phyloP scores from a whole-genome alignment of 257 asterid species.

The Gardenia jasminoides region DNA sequence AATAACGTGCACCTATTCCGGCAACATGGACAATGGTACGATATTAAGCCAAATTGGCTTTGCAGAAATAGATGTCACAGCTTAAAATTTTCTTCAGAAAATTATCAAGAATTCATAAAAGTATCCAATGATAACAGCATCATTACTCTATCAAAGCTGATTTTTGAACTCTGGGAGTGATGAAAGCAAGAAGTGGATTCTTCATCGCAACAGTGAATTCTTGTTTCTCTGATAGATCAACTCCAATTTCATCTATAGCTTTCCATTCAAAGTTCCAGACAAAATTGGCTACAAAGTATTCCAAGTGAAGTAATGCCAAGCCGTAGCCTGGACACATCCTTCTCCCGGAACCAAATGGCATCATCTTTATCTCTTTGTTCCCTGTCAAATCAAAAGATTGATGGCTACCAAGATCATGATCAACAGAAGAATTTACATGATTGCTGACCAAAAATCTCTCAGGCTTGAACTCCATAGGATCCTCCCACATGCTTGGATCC shows the following conservation, averaged over 20 bases:
- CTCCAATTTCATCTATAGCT: conserved; percentile 27
- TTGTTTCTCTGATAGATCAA: conserved; percentile 55
- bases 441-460: conserved; percentile 46
- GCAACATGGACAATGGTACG: no score
- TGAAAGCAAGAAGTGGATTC: conserved; percentile 39
- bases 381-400: conserved; percentile 49
- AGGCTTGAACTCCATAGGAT: conserved; percentile 68
- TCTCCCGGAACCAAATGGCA: conserved; percentile 82
- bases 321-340: conserved; percentile 53
- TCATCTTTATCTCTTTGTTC: conserved; percentile 72
- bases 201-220: conserved; percentile 62
- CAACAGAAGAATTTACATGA: no score
- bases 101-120: no score
- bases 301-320: conserved; percentile 68
- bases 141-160: no score
- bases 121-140: no score
- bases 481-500: conserved; percentile 67
- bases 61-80: no score
- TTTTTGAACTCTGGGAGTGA: conserved; percentile 9
- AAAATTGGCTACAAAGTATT: conserved; percentile 63
- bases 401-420: conserved; percentile 4
- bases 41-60: no score
- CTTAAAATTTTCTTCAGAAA: no score
- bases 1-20: no score
- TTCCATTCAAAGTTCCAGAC: conserved; percentile 51